phyloP scores from a whole-genome alignment of 192 early-diverging fungal species.

The Backusella tarrabulga region DNA sequence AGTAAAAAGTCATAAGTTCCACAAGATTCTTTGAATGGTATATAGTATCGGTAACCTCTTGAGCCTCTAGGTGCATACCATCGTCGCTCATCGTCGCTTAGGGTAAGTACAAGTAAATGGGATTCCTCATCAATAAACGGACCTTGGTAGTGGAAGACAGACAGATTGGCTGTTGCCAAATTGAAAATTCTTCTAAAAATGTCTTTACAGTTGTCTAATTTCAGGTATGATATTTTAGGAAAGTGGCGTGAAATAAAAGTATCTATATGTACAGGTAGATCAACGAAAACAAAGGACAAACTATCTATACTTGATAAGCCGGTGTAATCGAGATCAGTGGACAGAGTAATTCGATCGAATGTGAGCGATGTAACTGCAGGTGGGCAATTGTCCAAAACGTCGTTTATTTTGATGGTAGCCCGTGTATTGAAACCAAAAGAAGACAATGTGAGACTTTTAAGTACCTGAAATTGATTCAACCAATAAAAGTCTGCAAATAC shows the following conservation, averaged over 20 bases:
- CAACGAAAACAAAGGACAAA: not conserved
- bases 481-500: not conserved
- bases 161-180: not conserved
- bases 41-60: not conserved
- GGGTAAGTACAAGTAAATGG: not conserved
- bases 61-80: not conserved
- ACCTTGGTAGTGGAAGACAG: not conserved
- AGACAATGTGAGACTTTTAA: not conserved
- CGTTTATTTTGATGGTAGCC: not conserved
- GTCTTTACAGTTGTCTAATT: constrained; percentile 1
- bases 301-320: not conserved
- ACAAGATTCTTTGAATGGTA: not conserved
- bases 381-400: not conserved
- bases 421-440: constrained; percentile 4
- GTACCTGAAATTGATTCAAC: not conserved
- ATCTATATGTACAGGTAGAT: not conserved
- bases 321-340: not conserved
- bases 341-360: not conserved
- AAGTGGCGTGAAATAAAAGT: constrained; percentile 1
- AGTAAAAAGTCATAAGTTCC: not conserved
- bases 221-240: not conserved
- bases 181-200: constrained; percentile 4
- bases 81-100: not conserved
- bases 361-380: not conserved
- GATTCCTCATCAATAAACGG: not conserved